These are phyloP conservation scores for Nigrospora oryzae DNA, from an alignment of 2,329 filamentous ascomycete genomes.

Conservation along the genomic window DNA sequence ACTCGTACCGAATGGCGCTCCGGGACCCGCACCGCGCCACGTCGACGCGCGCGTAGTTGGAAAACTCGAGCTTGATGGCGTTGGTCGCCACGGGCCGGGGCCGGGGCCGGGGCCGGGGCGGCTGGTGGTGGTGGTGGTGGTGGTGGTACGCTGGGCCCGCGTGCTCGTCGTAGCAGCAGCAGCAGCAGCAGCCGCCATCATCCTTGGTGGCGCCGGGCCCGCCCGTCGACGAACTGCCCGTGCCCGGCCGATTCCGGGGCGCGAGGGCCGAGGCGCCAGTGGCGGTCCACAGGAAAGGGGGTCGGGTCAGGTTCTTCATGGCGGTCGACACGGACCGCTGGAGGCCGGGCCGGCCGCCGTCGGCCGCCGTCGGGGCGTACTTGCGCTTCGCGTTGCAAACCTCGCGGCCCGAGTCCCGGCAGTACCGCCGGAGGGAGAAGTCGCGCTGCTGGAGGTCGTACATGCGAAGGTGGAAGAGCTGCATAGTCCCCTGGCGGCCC, in stretches of 20 bases:
- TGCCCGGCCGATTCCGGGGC: slow-evolving; percentile 22
- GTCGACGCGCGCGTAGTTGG: slow-evolving; percentile 91
- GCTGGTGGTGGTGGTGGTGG: slow-evolving; percentile 13
- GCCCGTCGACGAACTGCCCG: slow-evolving; percentile 23
- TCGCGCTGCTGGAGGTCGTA: slow-evolving; percentile 79
- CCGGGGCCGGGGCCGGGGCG: slow-evolving; percentile 16
- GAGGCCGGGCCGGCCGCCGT: slow-evolving; percentile 26
- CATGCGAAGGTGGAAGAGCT: slow-evolving; percentile 92
- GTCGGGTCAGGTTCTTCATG: slow-evolving; percentile 34
- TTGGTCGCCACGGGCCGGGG: slow-evolving; percentile 53
- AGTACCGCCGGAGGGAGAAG: slow-evolving; percentile 87
- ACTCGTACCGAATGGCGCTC: slow-evolving; percentile 71
- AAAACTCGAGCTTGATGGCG: slow-evolving; percentile 85
- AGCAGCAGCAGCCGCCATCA: slow-evolving; percentile 20
- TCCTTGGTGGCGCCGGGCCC: slow-evolving; percentile 8
- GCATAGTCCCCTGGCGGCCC: slow-evolving; percentile 56
- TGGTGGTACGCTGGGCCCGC: slow-evolving; percentile 12
- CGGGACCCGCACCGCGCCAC: slow-evolving; percentile 61
- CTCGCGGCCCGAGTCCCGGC: slow-evolving; percentile 85
- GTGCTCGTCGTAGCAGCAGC: slow-evolving; percentile 4
- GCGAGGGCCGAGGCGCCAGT: slow-evolving; percentile 22
- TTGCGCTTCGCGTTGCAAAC: slow-evolving; percentile 78
- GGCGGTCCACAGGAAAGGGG: slow-evolving; percentile 25
- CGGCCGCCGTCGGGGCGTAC: slow-evolving; percentile 44
- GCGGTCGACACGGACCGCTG: slow-evolving; percentile 40